Evolutionary conservation across 176 grass and related monocot genomes (phyloP).

Genomic region (Oryza glumipatula): DNA sequence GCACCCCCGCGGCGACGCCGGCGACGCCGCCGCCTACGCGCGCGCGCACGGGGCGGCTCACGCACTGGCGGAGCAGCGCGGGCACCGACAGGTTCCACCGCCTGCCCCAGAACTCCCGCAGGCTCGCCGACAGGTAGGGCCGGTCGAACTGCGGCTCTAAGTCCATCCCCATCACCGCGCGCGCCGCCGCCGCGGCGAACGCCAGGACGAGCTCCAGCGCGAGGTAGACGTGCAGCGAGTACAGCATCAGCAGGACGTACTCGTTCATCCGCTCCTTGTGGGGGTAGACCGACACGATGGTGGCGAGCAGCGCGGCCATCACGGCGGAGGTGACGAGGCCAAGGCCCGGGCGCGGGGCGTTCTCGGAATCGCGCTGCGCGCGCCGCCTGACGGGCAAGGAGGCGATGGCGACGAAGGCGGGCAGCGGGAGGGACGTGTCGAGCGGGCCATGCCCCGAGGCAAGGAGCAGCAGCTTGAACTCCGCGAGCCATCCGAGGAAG

Average conservation of each 20-base stretch:
- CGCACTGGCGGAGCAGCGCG: slow-evolving; percentile 58
- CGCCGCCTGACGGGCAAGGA: slow-evolving; percentile 43
- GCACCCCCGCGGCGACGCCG: not conserved
- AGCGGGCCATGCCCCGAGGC: slow-evolving; percentile 53
- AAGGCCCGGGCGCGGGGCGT: not conserved
- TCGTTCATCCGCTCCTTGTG: slow-evolving; percentile 27
- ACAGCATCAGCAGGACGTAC: slow-evolving; percentile 42
- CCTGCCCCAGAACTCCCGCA: slow-evolving; percentile 70
- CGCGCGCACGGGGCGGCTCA: slow-evolving; percentile 56
- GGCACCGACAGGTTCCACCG: slow-evolving; percentile 75
- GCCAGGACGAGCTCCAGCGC: slow-evolving; percentile 59
- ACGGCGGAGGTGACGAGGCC: slow-evolving; percentile 25
- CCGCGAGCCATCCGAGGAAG: slow-evolving; percentile 65
- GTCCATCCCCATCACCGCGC: slow-evolving; percentile 38
- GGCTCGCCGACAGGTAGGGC: slow-evolving; percentile 53
- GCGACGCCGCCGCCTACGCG: slow-evolving; percentile 24
- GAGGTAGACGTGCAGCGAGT: slow-evolving; percentile 64
- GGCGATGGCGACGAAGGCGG: slow-evolving; percentile 43
- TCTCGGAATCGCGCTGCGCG: not conserved
- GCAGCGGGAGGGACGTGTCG: slow-evolving; percentile 50
- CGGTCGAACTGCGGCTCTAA: slow-evolving; percentile 76
- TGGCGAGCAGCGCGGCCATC: slow-evolving; percentile 52
- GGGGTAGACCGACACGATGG: slow-evolving; percentile 51
- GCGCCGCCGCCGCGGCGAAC: slow-evolving; percentile 19
- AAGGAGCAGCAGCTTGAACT: slow-evolving; percentile 75